These are phyloP conservation scores for Candida nanaspora DNA, from an alignment of 805 yeast genomes.

Conservation along the genomic window DNA sequence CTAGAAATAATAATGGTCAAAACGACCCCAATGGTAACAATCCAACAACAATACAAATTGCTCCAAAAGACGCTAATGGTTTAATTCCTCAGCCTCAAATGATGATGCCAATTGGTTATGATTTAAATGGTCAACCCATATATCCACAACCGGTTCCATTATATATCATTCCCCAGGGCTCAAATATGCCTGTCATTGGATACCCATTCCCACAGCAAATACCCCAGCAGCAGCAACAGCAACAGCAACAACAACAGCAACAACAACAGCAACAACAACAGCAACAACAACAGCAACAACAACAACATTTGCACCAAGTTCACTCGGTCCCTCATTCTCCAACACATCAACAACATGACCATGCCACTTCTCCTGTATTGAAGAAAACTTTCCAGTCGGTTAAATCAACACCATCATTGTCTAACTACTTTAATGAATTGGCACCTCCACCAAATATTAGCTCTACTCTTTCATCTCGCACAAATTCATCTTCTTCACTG, in stretches of 20 bases:
- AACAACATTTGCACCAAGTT: neutral
- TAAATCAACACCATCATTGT: conserved; percentile 16
- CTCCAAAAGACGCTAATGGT: neutral
- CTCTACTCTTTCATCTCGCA: conserved; percentile 22
- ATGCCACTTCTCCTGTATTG: conserved; percentile 4
- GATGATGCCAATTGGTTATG: conserved; percentile 24
- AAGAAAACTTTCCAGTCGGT: conserved; percentile 10
- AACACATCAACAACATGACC: neutral
- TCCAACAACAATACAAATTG: conserved; percentile 3
- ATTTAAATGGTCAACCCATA: conserved; percentile 22
- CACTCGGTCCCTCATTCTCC: neutral
- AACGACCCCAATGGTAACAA: conserved; percentile 1
- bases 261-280: neutral
- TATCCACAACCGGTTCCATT: conserved; percentile 25
- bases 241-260: neutral
- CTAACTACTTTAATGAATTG: conserved; percentile 14
- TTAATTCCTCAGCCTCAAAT: conserved; percentile 4
- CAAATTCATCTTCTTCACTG: conserved; percentile 25
- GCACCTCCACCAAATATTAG: conserved; percentile 16
- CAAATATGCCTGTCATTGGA: conserved; percentile 12
- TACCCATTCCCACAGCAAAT: conserved; percentile 7
- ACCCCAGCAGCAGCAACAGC: neutral
- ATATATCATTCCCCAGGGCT: conserved; percentile 19
- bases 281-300: conserved; percentile 1
- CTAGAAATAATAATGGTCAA: conserved; percentile 1